phyloP scores from a whole-genome alignment of 2,329 filamentous ascomycete species.

The Mycogone perniciosa region DNA sequence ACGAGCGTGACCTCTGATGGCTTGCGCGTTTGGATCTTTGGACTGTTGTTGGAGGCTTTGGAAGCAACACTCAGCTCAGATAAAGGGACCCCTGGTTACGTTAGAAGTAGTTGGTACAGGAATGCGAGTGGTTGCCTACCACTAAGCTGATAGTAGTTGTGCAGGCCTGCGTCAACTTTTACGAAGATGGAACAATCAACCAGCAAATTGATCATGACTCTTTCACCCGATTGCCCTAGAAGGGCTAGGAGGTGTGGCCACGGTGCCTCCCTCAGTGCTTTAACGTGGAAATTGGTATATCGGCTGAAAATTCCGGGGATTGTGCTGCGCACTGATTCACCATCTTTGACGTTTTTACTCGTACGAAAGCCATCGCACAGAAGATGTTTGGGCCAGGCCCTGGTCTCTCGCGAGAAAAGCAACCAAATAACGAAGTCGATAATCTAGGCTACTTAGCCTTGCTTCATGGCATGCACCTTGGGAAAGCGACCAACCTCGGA shows the following conservation, averaged over 20 bases:
- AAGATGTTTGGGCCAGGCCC: constrained; percentile 59
- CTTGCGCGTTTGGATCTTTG: constrained; percentile 17
- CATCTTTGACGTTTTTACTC: constrained; percentile 29
- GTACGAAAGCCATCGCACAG: constrained; percentile 74
- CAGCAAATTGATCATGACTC: constrained; percentile 70
- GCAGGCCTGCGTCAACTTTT: constrained; percentile 49
- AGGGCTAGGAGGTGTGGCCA: constrained; percentile 73
- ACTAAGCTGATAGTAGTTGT: constrained; percentile 72
- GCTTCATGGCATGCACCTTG: too few species aligned
- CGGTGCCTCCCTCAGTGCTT: constrained; percentile 58
- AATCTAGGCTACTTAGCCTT: constrained; percentile 45
- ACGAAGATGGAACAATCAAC: constrained; percentile 72
- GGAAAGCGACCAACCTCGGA: not conserved
- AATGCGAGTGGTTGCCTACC: constrained; percentile 43
- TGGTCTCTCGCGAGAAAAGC: constrained; percentile 58
- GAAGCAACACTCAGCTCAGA: constrained; percentile 32
- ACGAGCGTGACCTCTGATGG: constrained; percentile 65
- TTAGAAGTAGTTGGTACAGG: not conserved
- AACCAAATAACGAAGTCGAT: constrained; percentile 72
- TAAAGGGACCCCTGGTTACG: constrained; percentile 40
- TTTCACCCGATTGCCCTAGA: constrained; percentile 68
- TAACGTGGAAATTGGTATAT: constrained; percentile 64
- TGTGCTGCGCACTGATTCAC: constrained; percentile 25
- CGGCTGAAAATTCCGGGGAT: constrained; percentile 62
- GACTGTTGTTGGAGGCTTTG: not conserved